Percentiles rank a stretch among this genome's conserved stretches.
Conservation (phyloP, 805 yeast genomes). For the Hanseniaspora singularis region DNA sequence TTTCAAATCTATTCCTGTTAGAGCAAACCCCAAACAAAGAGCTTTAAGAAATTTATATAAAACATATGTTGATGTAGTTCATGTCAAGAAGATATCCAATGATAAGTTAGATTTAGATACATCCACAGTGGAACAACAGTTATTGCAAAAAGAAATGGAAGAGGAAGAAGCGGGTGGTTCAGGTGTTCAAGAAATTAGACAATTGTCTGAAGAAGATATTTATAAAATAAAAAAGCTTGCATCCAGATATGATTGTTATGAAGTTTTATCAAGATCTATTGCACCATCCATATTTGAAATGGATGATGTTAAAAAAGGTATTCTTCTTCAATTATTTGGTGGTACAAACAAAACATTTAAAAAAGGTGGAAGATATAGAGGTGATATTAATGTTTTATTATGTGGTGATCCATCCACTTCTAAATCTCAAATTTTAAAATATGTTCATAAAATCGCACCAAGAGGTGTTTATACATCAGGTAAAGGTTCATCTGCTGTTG, state of each 20-base stretch:
- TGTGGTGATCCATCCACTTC: constrained; percentile 99
- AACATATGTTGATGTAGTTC: constrained; percentile 89
- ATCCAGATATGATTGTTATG: constrained; percentile 67
- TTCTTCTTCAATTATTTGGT: constrained; percentile 82
- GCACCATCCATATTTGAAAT: constrained; percentile 96
- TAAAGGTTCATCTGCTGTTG: constrained; percentile 98
- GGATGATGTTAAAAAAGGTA: constrained; percentile 95
- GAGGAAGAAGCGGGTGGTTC: constrained; percentile 38
- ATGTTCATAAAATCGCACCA: constrained; percentile 95
- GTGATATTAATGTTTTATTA: constrained; percentile 79
- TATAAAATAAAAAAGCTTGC: constrained; percentile 50
- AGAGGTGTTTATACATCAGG: constrained; percentile 97
- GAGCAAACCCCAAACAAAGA: constrained; percentile 75
- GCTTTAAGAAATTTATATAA: constrained; percentile 74
- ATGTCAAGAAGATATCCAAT: constrained; percentile 73
- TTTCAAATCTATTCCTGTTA: constrained; percentile 82
- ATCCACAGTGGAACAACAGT: constrained; percentile 41
- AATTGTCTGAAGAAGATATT: constrained; percentile 57
- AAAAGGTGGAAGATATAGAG: constrained; percentile 91
- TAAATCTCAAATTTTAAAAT: constrained; percentile 85
- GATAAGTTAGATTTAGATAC: constrained; percentile 71
- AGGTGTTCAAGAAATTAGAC: constrained; percentile 68
- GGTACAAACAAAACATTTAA: constrained; percentile 82
- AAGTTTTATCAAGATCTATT: constrained; percentile 71
- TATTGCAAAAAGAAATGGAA: constrained; percentile 39